A percentile compares a stretch with the other conserved stretches of the same genome.
These are phyloP conservation scores for Leccinum broughii DNA, from an alignment of 768 basidiomycete species.

Conservation along the genomic window DNA sequence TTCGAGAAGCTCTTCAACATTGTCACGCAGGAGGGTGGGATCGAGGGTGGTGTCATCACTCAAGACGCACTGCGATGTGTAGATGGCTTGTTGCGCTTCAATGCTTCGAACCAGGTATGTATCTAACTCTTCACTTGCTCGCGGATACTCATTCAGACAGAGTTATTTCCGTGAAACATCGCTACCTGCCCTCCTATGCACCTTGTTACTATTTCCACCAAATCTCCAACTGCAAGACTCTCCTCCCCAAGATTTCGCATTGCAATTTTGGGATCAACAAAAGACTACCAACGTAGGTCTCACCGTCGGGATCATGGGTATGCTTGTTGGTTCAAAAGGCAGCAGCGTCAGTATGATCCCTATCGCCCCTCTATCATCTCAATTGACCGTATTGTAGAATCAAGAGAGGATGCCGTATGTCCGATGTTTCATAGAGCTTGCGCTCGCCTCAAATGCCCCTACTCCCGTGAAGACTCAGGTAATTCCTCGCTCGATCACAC, in stretches of 20 bases:
- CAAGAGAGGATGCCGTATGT: constrained; percentile 60
- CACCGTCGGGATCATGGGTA: constrained; percentile 82
- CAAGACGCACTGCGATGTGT: constrained; percentile 85
- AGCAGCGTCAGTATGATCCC: constrained; percentile 47
- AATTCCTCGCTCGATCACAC: constrained; percentile 15
- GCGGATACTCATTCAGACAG: constrained; percentile 43
- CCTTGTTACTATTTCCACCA: constrained; percentile 69
- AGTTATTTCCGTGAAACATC: constrained; percentile 95
- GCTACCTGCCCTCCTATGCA: constrained; percentile 65
- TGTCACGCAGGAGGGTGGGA: constrained; percentile 82
- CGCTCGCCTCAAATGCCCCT: constrained; percentile 92
- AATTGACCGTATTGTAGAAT: constrained; percentile 38
- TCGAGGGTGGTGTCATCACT: constrained; percentile 86
- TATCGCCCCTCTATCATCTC: background rate
- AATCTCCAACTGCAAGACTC: constrained; percentile 54
- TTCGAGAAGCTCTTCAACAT: constrained; percentile 95
- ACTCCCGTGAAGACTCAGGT: constrained; percentile 86
- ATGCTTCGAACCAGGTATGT: constrained; percentile 89
- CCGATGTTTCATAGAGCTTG: constrained; percentile 83
- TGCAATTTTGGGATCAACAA: constrained; percentile 96
- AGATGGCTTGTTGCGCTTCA: constrained; percentile 86
- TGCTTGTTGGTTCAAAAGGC: constrained; percentile 77
- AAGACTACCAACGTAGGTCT: constrained; percentile 80
- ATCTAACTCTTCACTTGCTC: background rate
- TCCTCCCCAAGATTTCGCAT: constrained; percentile 85